A percentile compares a stretch with the other conserved stretches of the same genome.
Conservation (phyloP, 176 grass and related monocot species). For the Hsuehochloa calcarea region DNA sequence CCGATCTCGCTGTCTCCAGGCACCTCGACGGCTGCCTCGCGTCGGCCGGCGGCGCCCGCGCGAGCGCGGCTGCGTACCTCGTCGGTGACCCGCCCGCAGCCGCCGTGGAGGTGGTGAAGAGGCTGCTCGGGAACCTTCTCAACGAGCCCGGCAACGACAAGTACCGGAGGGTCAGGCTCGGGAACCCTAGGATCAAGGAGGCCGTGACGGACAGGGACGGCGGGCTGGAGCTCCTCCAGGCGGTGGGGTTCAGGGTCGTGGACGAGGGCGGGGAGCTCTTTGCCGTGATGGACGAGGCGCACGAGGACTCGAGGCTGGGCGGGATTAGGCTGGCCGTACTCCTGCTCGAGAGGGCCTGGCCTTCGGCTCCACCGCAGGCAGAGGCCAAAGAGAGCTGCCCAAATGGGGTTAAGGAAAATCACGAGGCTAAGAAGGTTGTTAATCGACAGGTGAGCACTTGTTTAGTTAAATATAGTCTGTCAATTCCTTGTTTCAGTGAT, state of each 20-base stretch:
- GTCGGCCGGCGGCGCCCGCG: conserved; percentile 24
- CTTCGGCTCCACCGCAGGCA: background rate
- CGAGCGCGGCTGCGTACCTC: conserved; percentile 58
- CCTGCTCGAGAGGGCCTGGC: conserved; percentile 53
- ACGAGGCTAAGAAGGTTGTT: conserved; percentile 33
- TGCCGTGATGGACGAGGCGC: conserved; percentile 62
- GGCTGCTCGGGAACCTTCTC: conserved; percentile 64
- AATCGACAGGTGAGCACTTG: conserved; percentile 68
- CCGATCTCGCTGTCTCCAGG: conserved; percentile 56
- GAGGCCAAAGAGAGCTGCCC: conserved; percentile 23
- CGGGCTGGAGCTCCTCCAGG: conserved; percentile 72
- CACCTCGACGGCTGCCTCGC: conserved; percentile 77
- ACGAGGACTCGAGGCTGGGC: conserved; percentile 35
- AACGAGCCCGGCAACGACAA: conserved; percentile 69
- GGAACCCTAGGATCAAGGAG: conserved; percentile 91
- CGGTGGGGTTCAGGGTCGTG: conserved; percentile 55
- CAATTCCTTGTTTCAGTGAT: background rate
- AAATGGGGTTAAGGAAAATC: conserved; percentile 3
- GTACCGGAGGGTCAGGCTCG: conserved; percentile 73
- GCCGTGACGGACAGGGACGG: conserved; percentile 60
- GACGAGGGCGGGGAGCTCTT: conserved; percentile 77
- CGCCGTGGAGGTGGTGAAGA: conserved; percentile 62
- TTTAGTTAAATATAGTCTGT: background rate
- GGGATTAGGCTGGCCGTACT: conserved; percentile 54
- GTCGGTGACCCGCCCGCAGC: conserved; percentile 42